Conservation (phyloP, 345 rosid species). For the Sisymbrium irio region DNA sequence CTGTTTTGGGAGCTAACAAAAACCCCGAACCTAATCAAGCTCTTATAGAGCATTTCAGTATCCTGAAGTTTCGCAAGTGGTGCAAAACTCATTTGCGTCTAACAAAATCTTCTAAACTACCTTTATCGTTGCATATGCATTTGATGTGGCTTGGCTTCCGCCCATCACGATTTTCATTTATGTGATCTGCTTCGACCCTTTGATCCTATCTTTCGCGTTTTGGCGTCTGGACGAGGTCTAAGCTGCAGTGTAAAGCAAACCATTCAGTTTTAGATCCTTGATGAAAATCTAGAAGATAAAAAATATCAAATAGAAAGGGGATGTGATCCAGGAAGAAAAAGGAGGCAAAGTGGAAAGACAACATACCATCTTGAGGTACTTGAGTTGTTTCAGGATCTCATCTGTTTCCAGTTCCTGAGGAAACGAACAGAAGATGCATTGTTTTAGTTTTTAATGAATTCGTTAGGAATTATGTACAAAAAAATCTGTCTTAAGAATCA, state of each 20-base stretch:
- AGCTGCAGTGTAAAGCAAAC: conserved; percentile 42
- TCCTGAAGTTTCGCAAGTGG: not conserved
- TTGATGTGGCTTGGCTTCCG: not conserved
- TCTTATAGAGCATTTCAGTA: not conserved
- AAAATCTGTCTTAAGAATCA: not conserved
- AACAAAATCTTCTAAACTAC: not conserved
- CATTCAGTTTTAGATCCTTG: conserved; percentile 9
- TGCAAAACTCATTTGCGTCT: conserved; percentile 1
- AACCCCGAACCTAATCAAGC: conserved; percentile 6
- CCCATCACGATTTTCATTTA: conserved; percentile 7
- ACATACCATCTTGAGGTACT: conserved; percentile 69
- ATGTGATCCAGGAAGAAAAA: not conserved
- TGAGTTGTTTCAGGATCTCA: conserved; percentile 70
- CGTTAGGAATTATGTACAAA: not conserved
- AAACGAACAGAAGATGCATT: conserved; percentile 22
- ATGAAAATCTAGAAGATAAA: not conserved
- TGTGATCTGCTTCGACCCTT: not conserved
- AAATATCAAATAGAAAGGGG: not conserved
- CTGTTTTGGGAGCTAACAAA: conserved; percentile 20
- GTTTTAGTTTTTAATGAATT: not conserved
- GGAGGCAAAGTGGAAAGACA: not conserved
- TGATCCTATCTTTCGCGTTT: conserved; percentile 38
- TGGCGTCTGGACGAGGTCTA: conserved; percentile 47
- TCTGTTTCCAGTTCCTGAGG: conserved; percentile 87
- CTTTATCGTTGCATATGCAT: not conserved